A percentile compares a stretch with the other conserved stretches of the same genome.
phyloP scores from a whole-genome alignment of 2,329 filamentous ascomycete species.

The Ceratocystis smalleyi region DNA sequence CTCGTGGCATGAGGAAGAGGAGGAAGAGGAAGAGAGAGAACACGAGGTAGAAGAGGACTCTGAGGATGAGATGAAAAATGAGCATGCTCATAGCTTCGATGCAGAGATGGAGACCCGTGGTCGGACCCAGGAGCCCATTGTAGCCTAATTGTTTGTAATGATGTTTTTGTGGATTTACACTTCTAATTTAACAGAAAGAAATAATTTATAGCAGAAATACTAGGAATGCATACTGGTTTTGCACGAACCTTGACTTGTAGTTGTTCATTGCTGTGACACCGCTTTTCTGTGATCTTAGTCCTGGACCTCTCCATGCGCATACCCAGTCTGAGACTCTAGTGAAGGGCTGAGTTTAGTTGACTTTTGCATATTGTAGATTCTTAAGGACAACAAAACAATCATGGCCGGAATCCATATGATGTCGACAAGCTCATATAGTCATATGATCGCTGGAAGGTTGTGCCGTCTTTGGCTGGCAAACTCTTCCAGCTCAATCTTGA shows the following conservation, averaged over 20 bases:
- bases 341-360: neutral
- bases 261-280: too few species aligned
- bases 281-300: neutral
- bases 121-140: conserved; percentile 37
- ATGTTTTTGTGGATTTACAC: neutral
- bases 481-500: conserved; percentile 77
- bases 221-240: too few species aligned
- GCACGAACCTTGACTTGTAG: too few species aligned
- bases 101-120: conserved; percentile 42
- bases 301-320: neutral
- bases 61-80: conserved; percentile 50
- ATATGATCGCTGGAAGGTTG: conserved; percentile 2
- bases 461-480: conserved; percentile 39
- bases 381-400: neutral
- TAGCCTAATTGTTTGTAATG: conserved; percentile 5
- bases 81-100: conserved; percentile 33
- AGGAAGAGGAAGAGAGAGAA: conserved; percentile 42
- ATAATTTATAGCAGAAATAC: too few species aligned
- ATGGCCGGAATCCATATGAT: neutral
- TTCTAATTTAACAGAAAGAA: too few species aligned
- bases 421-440: conserved; percentile 9
- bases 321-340: neutral
- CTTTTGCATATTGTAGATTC: neutral
- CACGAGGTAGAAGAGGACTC: conserved; percentile 24
- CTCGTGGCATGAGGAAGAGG: conserved; percentile 60